Base-by-base conservation (phyloP, 345 rosid genomes). In the Syzygium oleosum region DNA sequence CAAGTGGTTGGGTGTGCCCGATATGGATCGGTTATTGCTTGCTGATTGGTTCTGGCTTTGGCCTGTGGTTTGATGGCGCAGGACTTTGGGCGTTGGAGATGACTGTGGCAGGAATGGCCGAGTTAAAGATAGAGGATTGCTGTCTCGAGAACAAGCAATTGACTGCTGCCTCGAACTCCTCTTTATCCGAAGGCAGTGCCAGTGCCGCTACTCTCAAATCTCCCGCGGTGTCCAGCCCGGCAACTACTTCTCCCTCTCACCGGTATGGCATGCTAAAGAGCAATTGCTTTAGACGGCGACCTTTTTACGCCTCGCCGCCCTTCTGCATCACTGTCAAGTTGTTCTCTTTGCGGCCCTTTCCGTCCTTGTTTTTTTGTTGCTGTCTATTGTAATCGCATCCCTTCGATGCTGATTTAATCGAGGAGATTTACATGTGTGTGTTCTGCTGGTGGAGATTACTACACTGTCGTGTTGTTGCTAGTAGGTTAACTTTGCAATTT, bases 111-210 rank as follows among this genome's bases (percentile, higher is more conserved):
- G 94, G 87, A 90, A 93, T 90, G 94, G 93, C 88, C 89, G 95
- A 95, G 90, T 89, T 88, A 58, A 94, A 88, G 88, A 83, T 86
- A 38, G 98, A 96, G 89, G 95, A 92, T 91, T 87, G 92, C 88
- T 95, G 99, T 91, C 93, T 93, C 87, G 99, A 94, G 90, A 97
- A 97, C 91, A 97, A 94, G 89, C 99, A 97, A 92, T 91, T 91
- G 90, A 91, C 92, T 2, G 93, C 97, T 38, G 96, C 95, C 85
- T 95, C 98, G 8, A 92, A 93, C 90, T 93, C 98, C 12, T 94
- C 98, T 85, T 25, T 93, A 22, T 98, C 98, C 4, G 98, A 95
- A 87, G 98, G 95, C 53, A 94, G 96, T 92, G 95, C 93, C 46
- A 92, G 92, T 90, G 94, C 46, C 46, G 46, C 95, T 86, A 88